Conservation (phyloP, 208 protist genomes). For the Wallacemonas sp. region DNA sequence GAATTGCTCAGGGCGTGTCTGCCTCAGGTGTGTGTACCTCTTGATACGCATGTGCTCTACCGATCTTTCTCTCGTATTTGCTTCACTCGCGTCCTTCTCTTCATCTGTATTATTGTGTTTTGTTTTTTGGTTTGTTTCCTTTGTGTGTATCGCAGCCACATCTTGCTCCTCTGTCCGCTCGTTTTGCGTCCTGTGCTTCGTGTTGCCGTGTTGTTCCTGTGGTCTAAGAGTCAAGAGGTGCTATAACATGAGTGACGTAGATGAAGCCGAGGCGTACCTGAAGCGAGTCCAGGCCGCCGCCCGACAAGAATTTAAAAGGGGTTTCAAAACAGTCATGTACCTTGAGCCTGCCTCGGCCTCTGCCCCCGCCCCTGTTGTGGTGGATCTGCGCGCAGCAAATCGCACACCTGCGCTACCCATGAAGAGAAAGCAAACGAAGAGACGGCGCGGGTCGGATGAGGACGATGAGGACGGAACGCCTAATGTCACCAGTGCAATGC, state of each 20-base stretch:
- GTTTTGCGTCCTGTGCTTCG: background rate
- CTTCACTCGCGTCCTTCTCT: background rate
- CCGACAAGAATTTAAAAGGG: constrained; percentile 27
- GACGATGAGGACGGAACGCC: background rate
- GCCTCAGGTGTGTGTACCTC: no score
- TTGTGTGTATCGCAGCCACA: background rate
- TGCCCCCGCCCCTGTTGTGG: background rate
- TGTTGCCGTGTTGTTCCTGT: background rate
- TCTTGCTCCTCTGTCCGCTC: no score
- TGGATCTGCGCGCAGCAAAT: background rate
- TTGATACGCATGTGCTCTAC: no score
- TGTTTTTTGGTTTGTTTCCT: background rate
- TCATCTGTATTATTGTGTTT: background rate
- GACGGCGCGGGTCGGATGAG: background rate
- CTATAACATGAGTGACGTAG: constrained; percentile 6
- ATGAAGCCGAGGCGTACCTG: constrained; percentile 42
- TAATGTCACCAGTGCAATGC: no score
- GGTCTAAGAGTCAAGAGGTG: no score
- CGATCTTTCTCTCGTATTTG: no score
- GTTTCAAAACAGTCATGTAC: constrained; percentile 2
- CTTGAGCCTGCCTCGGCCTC: background rate
- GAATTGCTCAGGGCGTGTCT: no score
- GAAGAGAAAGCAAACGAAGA: constrained; percentile 18
- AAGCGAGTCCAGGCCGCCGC: constrained; percentile 21
- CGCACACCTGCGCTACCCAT: constrained; percentile 13